These are phyloP conservation scores for Odontarrhena argentea DNA, from an alignment of 345 rosid species.

Conservation along the genomic window DNA sequence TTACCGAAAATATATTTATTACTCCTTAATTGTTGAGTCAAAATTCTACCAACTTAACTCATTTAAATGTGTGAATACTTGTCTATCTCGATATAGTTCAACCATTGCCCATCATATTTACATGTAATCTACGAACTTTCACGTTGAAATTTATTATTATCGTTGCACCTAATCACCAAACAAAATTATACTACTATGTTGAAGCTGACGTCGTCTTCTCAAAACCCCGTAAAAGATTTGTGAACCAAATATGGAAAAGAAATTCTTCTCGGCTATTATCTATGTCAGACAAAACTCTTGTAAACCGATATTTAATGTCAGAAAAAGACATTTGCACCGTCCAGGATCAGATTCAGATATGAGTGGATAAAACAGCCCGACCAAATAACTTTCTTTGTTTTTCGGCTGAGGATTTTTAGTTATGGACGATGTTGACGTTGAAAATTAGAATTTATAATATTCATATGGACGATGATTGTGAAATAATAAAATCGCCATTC, in stretches of 20 bases:
- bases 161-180: background rate
- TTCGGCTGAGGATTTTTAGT: background rate
- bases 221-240: no score
- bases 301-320: background rate
- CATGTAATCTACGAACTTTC: background rate
- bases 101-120: constrained; percentile 1
- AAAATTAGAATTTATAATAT: background rate
- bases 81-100: constrained; percentile 4
- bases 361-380: constrained; percentile 9
- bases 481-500: background rate
- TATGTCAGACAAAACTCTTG: background rate
- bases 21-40: background rate
- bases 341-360: constrained; percentile 25
- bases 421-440: constrained; percentile 21
- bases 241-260: no score
- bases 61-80: constrained; percentile 1
- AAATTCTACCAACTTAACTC: background rate
- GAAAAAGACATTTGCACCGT: constrained; percentile 33
- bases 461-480: constrained; percentile 9
- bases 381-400: constrained; percentile 1
- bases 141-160: background rate
- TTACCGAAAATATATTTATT: background rate
- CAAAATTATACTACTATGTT: no score
- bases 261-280: background rate
- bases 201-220: no score